Evolutionary conservation across 192 early-diverging fungal species (phyloP).

Genomic region (Linnemannia zychae): DNA sequence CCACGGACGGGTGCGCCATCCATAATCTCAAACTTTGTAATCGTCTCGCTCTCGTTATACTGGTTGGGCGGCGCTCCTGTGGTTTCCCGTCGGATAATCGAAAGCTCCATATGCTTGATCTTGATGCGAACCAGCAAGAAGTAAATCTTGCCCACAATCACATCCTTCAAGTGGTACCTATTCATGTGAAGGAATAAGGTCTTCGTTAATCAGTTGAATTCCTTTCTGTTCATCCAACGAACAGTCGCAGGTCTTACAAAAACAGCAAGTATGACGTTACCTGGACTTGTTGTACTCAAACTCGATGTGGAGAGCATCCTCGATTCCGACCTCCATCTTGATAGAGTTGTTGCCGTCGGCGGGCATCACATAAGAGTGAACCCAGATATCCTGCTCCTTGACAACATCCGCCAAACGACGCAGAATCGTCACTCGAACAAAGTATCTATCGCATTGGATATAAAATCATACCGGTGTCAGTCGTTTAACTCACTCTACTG

Average conservation of each 20-base stretch:
- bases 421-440: slow-evolving; percentile 92
- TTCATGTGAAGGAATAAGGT: background rate
- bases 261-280: slow-evolving; percentile 55
- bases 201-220: background rate
- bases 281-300: slow-evolving; percentile 99
- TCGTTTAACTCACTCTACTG: too few species aligned
- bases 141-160: slow-evolving; percentile 99
- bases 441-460: slow-evolving; percentile 74
- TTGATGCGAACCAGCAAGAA: slow-evolving; percentile 99
- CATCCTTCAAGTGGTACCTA: slow-evolving; percentile 97
- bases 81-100: slow-evolving; percentile 97
- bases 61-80: slow-evolving; percentile 97
- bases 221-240: too few species aligned
- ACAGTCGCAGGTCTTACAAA: too few species aligned
- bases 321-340: slow-evolving; percentile 99
- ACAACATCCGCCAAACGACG: slow-evolving; percentile 91
- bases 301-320: slow-evolving; percentile 99
- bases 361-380: slow-evolving; percentile 96
- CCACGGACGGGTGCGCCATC: slow-evolving; percentile 97
- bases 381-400: slow-evolving; percentile 97
- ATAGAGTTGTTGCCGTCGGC: slow-evolving; percentile 94
- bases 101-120: slow-evolving; percentile 99
- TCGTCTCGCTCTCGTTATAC: slow-evolving; percentile 99
- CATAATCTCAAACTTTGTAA: slow-evolving; percentile 99
- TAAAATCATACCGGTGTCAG: background rate